Base-by-base conservation (phyloP, 2,329 filamentous ascomycete genomes). In the Ciborinia camelliae region DNA sequence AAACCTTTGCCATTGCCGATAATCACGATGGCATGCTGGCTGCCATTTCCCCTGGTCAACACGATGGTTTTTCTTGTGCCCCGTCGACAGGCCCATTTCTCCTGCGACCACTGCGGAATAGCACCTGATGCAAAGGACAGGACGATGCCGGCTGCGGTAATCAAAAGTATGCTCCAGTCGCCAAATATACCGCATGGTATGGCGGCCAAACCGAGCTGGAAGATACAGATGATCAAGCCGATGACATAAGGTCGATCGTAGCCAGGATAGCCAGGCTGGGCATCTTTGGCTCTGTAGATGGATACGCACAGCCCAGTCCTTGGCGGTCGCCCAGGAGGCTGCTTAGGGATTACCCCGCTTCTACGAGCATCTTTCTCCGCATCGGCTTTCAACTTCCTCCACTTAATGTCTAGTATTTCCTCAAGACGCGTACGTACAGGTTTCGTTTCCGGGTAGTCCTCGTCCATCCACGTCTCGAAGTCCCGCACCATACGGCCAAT, bases 401-500 rank as follows among this genome's bases (percentile, higher is more conserved):
- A n/a, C n/a, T n/a, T n/a, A n/a, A n/a, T n/a, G n/a, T n/a, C n/a
- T n/a, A n/a, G n/a, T n/a, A n/a, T n/a, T n/a, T n/a, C n/a, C n/a
- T n/a, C n/a, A n/a, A n/a, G n/a, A n/a, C n/a, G n/a, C n/a, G n/a
- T n/a, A n/a, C n/a, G n/a, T n/a, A n/a, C n/a, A n/a, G n/a, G n/a
- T n/a, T n/a, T n/a, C n/a, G n/a, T n/a, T n/a, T n/a, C n/a, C n/a
- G n/a, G n/a, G n/a, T n/a, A n/a, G n/a, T 62, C 45, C 28, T 37
- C 52, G 12, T 51, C 41, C 43, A 67, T 58, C 30, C 48, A 52
- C 7, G 10, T 15, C 14, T 67, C 57, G 28, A 52, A 76, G 41
- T 81, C 79, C 32, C 79, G 72, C 8, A 81, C 66, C 0, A 81
- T 71, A 0, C 80, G 72, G 0, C 78, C 79, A 12, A 82, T 68